Evolutionary conservation across 2,329 filamentous ascomycete genomes (phyloP), one percentile per base, ranked within the genome.

Genomic region (Fusarium beomiforme): DNA sequence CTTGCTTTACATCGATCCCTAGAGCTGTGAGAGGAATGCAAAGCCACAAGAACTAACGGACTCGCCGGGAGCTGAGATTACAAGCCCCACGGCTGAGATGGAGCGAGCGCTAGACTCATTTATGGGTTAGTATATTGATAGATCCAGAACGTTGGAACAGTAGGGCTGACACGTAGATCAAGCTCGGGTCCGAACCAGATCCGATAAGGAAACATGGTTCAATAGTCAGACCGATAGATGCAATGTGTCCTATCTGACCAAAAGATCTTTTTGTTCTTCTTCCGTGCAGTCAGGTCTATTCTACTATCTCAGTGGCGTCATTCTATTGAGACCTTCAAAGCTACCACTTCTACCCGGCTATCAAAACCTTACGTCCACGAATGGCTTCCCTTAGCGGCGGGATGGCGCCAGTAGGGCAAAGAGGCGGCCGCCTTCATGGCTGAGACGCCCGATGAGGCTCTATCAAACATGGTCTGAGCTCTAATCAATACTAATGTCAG

Each of bases 81-180:
- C n/a, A 11, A 41, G 44, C 54, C 37, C 36, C 21, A 42, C 50
- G 33, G 24, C 12, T 36, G 36, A 26, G 31, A 59, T 46, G 49
- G 47, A 42, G 39, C 19, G 17, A 47, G 16, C 16, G 43, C 43
- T 63, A 56, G 67, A 31, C 39, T 54, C 37, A n/a, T 23, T 44
- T 51, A 42, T 65, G 59, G 51, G 19, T 19, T 43, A 44, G 39
- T 23, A 44, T 14, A 58, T 37, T 24, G 16, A 54, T 66, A 44
- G 43, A 49, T 43, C 43, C 34, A 29, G 12, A 53, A 16, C 42
- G 24, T 55, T 55, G 44, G 62, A 43, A 34, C 33, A 31, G 53
- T 71, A 71, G 68, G 68, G 64, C 58, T 71, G 68, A 41, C 31
- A 60, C 13, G 41, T 51, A 37, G 47, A 65, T 47, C 17, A 56